phyloP scores from a whole-genome alignment of 1,284 basidiomycete species.

The Leucoagaricus sp. region DNA sequence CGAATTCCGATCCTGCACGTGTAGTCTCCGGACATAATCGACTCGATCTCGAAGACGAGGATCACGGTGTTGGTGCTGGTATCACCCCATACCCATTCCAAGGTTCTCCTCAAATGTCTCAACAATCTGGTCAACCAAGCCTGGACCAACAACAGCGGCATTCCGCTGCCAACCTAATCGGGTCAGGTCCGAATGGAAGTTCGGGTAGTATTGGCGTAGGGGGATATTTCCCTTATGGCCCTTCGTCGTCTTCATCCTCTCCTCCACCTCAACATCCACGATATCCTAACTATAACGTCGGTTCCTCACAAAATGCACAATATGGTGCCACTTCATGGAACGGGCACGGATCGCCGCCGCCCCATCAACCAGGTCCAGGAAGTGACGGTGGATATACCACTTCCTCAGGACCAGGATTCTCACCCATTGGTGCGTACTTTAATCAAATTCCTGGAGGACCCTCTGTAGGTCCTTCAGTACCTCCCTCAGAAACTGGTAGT shows the following conservation, averaged over 20 bases:
- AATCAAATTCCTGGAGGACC: constrained; percentile 1
- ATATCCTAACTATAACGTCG: too few species aligned
- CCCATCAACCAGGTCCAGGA: neutral
- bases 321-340: neutral
- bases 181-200: too few species aligned
- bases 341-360: neutral
- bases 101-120: neutral
- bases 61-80: neutral
- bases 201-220: neutral
- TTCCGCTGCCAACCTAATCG: too few species aligned
- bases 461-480: constrained; percentile 7
- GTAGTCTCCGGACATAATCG: constrained; percentile 12
- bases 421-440: neutral
- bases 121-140: neutral
- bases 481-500: constrained; percentile 1
- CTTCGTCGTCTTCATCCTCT: neutral
- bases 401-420: neutral
- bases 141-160: neutral
- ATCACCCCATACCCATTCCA: constrained; percentile 8
- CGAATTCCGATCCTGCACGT: constrained; percentile 38
- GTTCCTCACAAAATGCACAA: neutral
- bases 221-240: neutral
- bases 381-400: constrained; percentile 10
- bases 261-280: neutral
- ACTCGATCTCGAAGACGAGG: constrained; percentile 9